Base-by-base conservation (phyloP, 495 filamentous ascomycete species). In the Copromyces sp. region DNA sequence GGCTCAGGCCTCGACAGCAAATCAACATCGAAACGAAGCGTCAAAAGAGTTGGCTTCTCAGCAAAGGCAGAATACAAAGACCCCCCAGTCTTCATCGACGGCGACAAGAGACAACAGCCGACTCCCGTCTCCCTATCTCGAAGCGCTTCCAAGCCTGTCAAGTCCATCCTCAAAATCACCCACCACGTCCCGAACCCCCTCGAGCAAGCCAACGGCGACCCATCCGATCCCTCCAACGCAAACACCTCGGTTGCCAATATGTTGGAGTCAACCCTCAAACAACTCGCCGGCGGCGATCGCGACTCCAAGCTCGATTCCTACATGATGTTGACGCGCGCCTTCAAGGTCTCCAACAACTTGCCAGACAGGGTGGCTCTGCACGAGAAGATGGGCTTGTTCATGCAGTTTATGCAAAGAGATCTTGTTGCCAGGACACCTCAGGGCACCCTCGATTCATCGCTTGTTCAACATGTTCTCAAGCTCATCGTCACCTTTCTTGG, bases 141-240 rank as follows among this genome's bases (percentile, higher is more conserved):
- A 38, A 89, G 86, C 76, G 86, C 90, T 69, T 85, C 84, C 41
- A 93, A 90, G 77, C 88, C 92, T 14, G 76, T 88, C 35, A 97
- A 95, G 77, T 95, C 94, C 3, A 98, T 99, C 71, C 86, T 99
- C 68, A 99, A 98, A 80, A 86, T 83, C 73, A 86, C 83, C 72
- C 84, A 81, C 78, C 82, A 72, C 79, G 84, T 75, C 79, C 82
- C 72, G 77, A 84, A 83, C 78, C 73, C 82, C 68, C 73, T 86
- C 70, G 83, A 84, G 44, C 74, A 82, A 8, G 81, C 80, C 69
- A 80, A 80, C 47, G 75, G 75, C 61, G 73, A 75, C 74, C 74
- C 71, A 32, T 71, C 73, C 70, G 82, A 81, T 74, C 77, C 82
- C 70, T 75, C 77, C 38, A 81, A 79, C 75, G 82, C 76, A 74